phyloP scores from a whole-genome alignment of 495 filamentous ascomycete species.

The Talaromyces ruber region DNA sequence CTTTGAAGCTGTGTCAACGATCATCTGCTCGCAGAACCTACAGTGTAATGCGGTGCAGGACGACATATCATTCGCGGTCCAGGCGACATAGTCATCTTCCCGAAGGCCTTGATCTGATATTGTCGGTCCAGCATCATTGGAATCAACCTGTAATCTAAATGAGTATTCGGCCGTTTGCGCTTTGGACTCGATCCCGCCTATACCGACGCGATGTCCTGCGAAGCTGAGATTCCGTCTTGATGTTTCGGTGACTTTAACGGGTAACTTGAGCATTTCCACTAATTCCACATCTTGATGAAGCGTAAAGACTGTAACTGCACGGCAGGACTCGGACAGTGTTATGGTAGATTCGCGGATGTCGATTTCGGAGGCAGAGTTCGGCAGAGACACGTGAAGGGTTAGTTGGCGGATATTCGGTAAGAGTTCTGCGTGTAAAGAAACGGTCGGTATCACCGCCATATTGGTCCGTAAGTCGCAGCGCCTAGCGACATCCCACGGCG shows the following conservation, averaged over 20 bases:
- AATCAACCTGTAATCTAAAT: constrained; percentile 61
- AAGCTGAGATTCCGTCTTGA: constrained; percentile 15
- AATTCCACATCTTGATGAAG: constrained; percentile 30
- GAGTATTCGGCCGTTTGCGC: constrained; percentile 29
- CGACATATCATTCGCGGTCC: constrained; percentile 61
- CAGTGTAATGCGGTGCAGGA: constrained; percentile 51
- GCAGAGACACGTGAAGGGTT: constrained; percentile 61
- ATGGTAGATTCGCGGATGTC: constrained; percentile 21
- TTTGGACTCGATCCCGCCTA: background rate
- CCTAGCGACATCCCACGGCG: background rate
- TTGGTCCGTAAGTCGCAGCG: background rate
- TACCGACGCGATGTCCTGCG: background rate
- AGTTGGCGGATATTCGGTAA: constrained; percentile 80
- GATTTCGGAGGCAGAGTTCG: constrained; percentile 28
- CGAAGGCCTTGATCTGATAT: constrained; percentile 16
- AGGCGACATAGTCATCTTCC: constrained; percentile 47
- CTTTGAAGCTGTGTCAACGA: constrained; percentile 17
- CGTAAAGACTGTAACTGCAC: constrained; percentile 31
- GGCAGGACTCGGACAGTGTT: constrained; percentile 31
- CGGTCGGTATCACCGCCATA: constrained; percentile 1
- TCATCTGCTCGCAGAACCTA: constrained; percentile 40
- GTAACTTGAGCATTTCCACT: constrained; percentile 52
- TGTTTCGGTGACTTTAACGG: constrained; percentile 45
- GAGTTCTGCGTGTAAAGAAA: constrained; percentile 75
- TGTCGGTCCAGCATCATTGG: constrained; percentile 23